Percentiles rank a stretch among this genome's conserved stretches.
phyloP scores from a whole-genome alignment of 2,329 filamentous ascomycete species.

The Hymenoscyphus fraxineus region DNA sequence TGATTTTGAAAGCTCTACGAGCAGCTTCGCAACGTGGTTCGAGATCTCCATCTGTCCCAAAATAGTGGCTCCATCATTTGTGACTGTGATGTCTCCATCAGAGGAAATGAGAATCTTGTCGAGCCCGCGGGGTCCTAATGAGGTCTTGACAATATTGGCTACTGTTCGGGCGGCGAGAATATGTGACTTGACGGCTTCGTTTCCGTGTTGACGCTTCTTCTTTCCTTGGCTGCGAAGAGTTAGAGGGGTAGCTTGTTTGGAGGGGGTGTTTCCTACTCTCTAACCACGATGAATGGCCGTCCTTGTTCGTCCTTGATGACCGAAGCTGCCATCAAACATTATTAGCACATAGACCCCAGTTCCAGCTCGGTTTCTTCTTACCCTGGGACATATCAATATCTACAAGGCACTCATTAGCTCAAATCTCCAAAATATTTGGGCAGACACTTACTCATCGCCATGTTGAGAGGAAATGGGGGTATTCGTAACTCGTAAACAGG shows the following conservation, averaged over 20 bases:
- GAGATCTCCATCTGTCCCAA: constrained; percentile 98
- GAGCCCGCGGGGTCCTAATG: constrained; percentile 88
- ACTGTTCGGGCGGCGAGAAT: constrained; percentile 96
- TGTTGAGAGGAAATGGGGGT: constrained; percentile 37
- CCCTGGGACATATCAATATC: constrained; percentile 82
- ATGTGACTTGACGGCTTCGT: constrained; percentile 96
- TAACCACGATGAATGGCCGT: constrained; percentile 93
- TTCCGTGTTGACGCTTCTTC: constrained; percentile 96
- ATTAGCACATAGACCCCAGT: constrained; percentile 22
- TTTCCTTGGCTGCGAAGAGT: constrained; percentile 71
- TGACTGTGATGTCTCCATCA: constrained; percentile 98
- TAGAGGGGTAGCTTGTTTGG: constrained; percentile 23
- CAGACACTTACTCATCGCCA: constrained; percentile 55
- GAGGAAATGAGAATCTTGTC: constrained; percentile 99
- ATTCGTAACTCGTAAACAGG: constrained; percentile 18
- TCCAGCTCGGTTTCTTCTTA: constrained; percentile 41
- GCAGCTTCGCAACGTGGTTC: constrained; percentile 94
- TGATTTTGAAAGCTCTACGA: constrained; percentile 96
- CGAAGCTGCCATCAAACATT: constrained; percentile 44
- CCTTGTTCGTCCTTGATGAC: constrained; percentile 97
- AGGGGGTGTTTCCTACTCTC: constrained; percentile 68
- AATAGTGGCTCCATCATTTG: constrained; percentile 98
- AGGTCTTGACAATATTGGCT: constrained; percentile 95
- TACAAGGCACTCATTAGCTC: constrained; percentile 38
- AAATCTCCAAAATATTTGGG: constrained; percentile 28